A percentile compares a stretch with the other conserved stretches of the same genome.
Conservation (phyloP, 2,329 filamentous ascomycete species). For the Cylindrodendrum hubeiense region DNA sequence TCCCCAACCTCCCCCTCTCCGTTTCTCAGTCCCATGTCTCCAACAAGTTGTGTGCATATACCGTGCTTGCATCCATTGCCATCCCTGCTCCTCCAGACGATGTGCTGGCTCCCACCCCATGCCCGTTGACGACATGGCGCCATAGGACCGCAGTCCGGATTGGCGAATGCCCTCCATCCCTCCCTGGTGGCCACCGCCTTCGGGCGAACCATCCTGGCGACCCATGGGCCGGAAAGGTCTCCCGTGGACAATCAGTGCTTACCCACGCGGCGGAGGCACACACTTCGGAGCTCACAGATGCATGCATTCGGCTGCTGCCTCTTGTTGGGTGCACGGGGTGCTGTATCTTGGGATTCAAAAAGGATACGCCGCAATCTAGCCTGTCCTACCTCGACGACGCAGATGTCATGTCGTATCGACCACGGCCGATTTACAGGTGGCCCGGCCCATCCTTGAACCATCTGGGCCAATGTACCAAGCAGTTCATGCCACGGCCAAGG, state of each 20-base stretch:
- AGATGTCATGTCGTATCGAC: slow-evolving; percentile 38
- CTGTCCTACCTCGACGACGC: slow-evolving; percentile 38
- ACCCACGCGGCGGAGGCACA: slow-evolving; percentile 24
- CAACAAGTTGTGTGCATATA: slow-evolving; percentile 24
- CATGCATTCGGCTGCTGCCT: slow-evolving; percentile 31
- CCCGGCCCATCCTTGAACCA: slow-evolving; percentile 20
- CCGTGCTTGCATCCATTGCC: slow-evolving; percentile 23
- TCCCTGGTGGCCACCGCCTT: slow-evolving; percentile 31
- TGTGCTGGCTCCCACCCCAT: slow-evolving; percentile 36
- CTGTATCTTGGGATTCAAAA: slow-evolving; percentile 39
- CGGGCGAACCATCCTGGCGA: slow-evolving; percentile 33
- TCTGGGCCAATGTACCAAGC: slow-evolving; percentile 20
- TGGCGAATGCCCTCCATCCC: slow-evolving; percentile 27
- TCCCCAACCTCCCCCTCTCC: slow-evolving; percentile 15
- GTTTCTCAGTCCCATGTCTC: slow-evolving; percentile 20
- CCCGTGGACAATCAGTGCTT: slow-evolving; percentile 14
- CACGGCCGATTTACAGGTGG: slow-evolving; percentile 18
- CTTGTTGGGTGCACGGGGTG: slow-evolving; percentile 23
- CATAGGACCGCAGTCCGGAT: slow-evolving; percentile 27
- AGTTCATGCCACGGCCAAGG: slow-evolving; percentile 21
- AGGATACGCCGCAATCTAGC: slow-evolving; percentile 29
- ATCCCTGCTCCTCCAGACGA: slow-evolving; percentile 34
- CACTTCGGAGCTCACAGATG: slow-evolving; percentile 31
- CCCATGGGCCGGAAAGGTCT: slow-evolving; percentile 23
- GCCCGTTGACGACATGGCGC: slow-evolving; percentile 40